Evolutionary conservation across 108 stramenopile species (phyloP).

Genomic region (Mediolabrus comicus): DNA sequence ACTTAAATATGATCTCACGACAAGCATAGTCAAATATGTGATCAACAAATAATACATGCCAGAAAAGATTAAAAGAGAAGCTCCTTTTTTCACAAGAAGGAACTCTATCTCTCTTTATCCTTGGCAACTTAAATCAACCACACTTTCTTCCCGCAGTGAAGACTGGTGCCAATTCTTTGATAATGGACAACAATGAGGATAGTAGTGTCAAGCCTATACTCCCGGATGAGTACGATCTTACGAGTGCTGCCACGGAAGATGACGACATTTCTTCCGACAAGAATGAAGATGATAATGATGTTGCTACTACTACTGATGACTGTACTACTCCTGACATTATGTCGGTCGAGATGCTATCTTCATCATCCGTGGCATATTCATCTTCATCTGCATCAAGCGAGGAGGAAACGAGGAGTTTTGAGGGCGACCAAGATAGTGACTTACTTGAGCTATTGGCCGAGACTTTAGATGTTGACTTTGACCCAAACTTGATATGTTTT

Average conservation of each 20-base stretch:
- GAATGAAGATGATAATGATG: background rate
- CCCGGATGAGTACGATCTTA: background rate
- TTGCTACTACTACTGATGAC: background rate
- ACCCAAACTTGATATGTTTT: constrained; percentile 11
- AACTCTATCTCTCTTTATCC: background rate
- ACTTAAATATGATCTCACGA: constrained; percentile 51
- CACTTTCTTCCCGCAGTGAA: constrained; percentile 46
- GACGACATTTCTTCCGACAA: too few relatives aligned
- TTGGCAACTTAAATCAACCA: constrained; percentile 1
- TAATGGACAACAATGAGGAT: background rate
- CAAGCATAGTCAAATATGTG: constrained; percentile 41
- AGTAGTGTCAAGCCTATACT: background rate
- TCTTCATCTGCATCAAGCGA: background rate
- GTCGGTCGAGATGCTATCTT: background rate
- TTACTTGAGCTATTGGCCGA: constrained; percentile 33
- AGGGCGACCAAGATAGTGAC: constrained; percentile 9
- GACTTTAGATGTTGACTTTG: constrained; percentile 35
- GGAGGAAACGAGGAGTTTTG: background rate
- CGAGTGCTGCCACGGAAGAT: background rate
- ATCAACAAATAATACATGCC: constrained; percentile 2
- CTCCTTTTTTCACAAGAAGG: background rate
- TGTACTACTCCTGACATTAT: background rate
- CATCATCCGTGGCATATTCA: background rate
- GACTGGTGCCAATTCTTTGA: constrained; percentile 39
- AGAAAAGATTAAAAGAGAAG: background rate